A percentile compares a stretch with the other conserved stretches of the same genome.
Evolutionary conservation across 1,139 yeast genomes (phyloP).

Genomic region (Scheffersomyces segobiensis): DNA sequence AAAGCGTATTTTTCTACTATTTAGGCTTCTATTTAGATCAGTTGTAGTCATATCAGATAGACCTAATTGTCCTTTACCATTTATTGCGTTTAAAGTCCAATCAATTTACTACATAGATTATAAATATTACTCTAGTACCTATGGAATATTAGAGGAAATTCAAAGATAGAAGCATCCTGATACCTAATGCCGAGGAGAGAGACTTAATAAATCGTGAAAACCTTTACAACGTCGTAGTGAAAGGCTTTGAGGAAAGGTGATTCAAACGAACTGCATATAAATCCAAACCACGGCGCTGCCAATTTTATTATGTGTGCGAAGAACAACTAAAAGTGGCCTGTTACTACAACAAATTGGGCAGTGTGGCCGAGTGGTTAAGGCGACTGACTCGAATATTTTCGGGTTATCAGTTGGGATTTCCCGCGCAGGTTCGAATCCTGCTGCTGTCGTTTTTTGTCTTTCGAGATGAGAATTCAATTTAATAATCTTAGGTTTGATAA

Average conservation of each 20-base stretch:
- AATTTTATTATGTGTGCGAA: no score
- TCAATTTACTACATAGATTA: neutral
- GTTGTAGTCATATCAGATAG: no score
- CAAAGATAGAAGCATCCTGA: neutral
- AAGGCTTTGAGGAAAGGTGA: no score
- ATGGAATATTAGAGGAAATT: neutral
- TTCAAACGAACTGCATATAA: no score
- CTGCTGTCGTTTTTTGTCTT: conserved; percentile 62
- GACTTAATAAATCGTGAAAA: neutral
- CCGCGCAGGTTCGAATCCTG: conserved; percentile 94
- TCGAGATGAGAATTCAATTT: conserved; percentile 1
- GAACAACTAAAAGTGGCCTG: neutral
- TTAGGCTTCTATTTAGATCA: neutral
- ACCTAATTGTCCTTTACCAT: no score
- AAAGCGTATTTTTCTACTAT: neutral
- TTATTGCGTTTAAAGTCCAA: neutral
- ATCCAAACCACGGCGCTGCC: neutral
- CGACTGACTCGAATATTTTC: conserved; percentile 18
- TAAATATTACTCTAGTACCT: no score
- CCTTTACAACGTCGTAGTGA: no score
- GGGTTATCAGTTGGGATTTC: conserved; percentile 60
- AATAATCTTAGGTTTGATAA: neutral
- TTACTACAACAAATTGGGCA: conserved; percentile 4
- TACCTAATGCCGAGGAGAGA: neutral
- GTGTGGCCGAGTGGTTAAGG: conserved; percentile 19